A percentile compares a stretch with the other conserved stretches of the same genome.
Evolutionary conservation across 345 rosid genomes (phyloP).

Genomic region (Pugionium cornutum): DNA sequence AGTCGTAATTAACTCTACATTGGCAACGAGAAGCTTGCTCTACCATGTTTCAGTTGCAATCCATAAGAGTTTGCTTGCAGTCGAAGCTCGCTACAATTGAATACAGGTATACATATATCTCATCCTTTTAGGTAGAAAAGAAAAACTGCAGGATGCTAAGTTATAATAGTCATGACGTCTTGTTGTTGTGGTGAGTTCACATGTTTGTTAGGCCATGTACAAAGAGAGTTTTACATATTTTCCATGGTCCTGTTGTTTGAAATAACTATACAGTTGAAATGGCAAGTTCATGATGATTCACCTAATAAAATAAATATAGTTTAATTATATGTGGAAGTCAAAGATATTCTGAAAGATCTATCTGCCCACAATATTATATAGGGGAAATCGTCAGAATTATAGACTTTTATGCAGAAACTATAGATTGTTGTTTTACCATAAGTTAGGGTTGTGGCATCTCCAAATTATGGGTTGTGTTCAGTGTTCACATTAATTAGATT

Average conservation of each 20-base stretch:
- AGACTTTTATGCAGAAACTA: slow-evolving; percentile 26
- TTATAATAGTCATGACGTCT: slow-evolving; percentile 1
- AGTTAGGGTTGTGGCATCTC: slow-evolving; percentile 20
- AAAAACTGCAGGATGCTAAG: slow-evolving; percentile 4
- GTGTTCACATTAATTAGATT: slow-evolving; percentile 31
- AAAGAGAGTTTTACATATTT: slow-evolving; percentile 13
- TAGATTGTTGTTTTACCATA: background rate
- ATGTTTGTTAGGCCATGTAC: slow-evolving; percentile 15
- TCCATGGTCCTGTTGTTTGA: background rate
- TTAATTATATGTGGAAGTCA: slow-evolving; percentile 20
- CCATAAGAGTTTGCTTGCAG: slow-evolving; percentile 17
- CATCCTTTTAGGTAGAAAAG: background rate
- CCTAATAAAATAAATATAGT: slow-evolving; percentile 18
- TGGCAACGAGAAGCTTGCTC: slow-evolving; percentile 15
- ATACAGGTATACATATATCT: slow-evolving; percentile 37
- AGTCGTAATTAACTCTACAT: slow-evolving; percentile 23
- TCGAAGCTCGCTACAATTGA: slow-evolving; percentile 6
- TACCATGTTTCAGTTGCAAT: slow-evolving; percentile 32
- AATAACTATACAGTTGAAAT: slow-evolving; percentile 29
- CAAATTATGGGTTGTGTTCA: slow-evolving; percentile 24
- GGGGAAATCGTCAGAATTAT: slow-evolving; percentile 29
- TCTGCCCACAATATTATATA: slow-evolving; percentile 36
- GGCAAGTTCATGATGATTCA: slow-evolving; percentile 19
- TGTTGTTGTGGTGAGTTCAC: slow-evolving; percentile 21
- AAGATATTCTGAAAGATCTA: slow-evolving; percentile 28